Base-by-base conservation (phyloP, 1,139 yeast species). In the Taiozyma onychis region DNA sequence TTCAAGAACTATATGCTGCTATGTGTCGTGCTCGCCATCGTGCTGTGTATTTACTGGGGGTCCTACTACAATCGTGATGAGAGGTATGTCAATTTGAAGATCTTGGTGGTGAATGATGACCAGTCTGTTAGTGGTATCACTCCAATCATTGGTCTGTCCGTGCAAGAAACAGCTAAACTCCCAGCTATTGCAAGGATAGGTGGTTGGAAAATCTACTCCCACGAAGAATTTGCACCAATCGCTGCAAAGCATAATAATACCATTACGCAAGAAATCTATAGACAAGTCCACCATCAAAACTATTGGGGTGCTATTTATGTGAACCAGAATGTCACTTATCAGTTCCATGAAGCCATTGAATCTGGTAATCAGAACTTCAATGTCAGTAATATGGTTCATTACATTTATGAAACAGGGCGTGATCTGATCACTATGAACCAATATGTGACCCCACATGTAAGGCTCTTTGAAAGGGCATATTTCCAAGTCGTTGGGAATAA, bases 1-100 rank as follows among this genome's bases (percentile, higher is more conserved):
- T 18, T 58, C 3, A 46, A 27, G 9, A 60, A 60, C 53, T 60
- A 57, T 41, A 7, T 58, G 4, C 39, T 58, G 3, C 47, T 63
- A 22, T 51, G 54, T 13, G 24, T 55, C 6, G 51, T 58, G 13
- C 41, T 58, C 22, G 30, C 45, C 8, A 24, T 51, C 10, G 50
- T 57, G 5, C 67, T 81, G 48, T 70, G 79, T 6, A 66, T 83
- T 14, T 82, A 78, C 62, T 82, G 87, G 85, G 88, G 85, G 0
- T 66, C 84, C 0, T 69, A 74, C 65, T 81, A 69, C 60, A 54
- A 68, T 13, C 64, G 87, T 43, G 59, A 59, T 8, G 39, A 53
- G 9, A 62, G 83, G 18, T 67, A 65, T 41, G 57, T 56, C 16
- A 74, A 80, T 56, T 61, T 81, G 55, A 68, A 71, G 35, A 65